Base-by-base conservation (phyloP, 441 rosid species). In the Erodium texanum region DNA sequence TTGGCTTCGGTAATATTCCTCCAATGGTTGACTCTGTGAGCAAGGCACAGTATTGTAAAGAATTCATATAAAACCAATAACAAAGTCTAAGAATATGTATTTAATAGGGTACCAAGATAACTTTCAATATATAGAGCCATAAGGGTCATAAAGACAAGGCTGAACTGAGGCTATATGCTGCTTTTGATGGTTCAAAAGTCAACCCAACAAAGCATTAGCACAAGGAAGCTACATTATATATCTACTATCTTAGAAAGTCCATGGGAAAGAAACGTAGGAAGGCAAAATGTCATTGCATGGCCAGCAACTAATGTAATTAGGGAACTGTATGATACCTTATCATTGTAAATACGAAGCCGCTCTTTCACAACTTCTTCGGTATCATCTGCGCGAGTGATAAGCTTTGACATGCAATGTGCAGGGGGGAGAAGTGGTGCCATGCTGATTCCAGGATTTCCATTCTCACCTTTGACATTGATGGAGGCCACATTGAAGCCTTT, bases 381-480 rank as follows among this genome's bases (percentile, higher is more conserved):
- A 74, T 87, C 88, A 65, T 87, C 90, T 0, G 86, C 71, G 45
- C 88, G 79, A 52, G 90, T 82, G 69, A 81, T 71, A 54, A 85
- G 90, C 84, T 87, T 85, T 18, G 85, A 74, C 86, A 77, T 79
- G 65, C 93, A 87, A 16, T 81, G 79, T 64, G 80, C 4, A 8
- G 93, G 90, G 43, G 88, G 93, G 64, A 84, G 82, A 76, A 82
- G 88, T 12, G 90, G 90, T 71, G 79, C 85, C 88, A 85, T 85
- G 70, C 78, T 77, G 20, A 85, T 84, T 34, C 68, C 81, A 24
- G 87, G 90, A 14, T 43, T 77, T 43, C 90, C 90, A 64, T 84
- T 75, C 79, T 80, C 87, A 64, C 81, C 85, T 71, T 80, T 76
- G 38, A 77, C 73, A 74, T 82, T 72, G 24, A 87, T 84, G 68